Base-by-base conservation (phyloP, 2,329 filamentous ascomycete species). In the Macrophomina pseudophaseolina region DNA sequence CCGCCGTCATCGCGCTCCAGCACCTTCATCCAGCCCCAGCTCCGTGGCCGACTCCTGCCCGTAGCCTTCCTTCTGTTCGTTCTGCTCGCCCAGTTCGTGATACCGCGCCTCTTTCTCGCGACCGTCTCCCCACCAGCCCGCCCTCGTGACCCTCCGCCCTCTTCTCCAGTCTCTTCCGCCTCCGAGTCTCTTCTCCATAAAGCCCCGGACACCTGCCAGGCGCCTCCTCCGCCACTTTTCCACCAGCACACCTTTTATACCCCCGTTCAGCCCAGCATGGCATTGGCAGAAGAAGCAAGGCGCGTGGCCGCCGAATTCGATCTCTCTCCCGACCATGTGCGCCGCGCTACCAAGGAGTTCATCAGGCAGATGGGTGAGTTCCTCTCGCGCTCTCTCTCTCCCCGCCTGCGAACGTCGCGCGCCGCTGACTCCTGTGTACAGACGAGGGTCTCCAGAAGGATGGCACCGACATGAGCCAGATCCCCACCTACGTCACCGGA, bases 401-500 rank as follows among this genome's bases (percentile, higher is more conserved):
- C 30, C 33, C 42, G n/a, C 51, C 38, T 53, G 51, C 42, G 28
- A 2, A 58, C 18, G 48, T 51, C 48, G 67, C 28, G 56, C 30
- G 28, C 40, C 49, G 67, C 66, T 68, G 51, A 71, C 54, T 42
- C 5, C 40, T 68, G 48, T 32, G 8, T 64, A 33, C 72, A 94
- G 91, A 91, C 70, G 91, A 97, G 83, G 95, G 95, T 33, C 82
- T 98, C 71, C 82, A 87, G 68, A 88, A 90, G 74, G 88, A 94
- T 72, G 90, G 90, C 69, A 90, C 92, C 38, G 93, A 90, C 72
- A 81, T 99, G 83, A 94, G 91, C 81, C 95, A 98, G 82, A 98
- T 99, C 74, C 95, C 95, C 7, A 97, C 94, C 49, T 99, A 97
- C 80, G 94, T 99, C 71, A 98, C 95, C 1, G 90, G 88, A 42